Conservation (phyloP, 106 monocot species). For the Dendrobium chrysotoxum region DNA sequence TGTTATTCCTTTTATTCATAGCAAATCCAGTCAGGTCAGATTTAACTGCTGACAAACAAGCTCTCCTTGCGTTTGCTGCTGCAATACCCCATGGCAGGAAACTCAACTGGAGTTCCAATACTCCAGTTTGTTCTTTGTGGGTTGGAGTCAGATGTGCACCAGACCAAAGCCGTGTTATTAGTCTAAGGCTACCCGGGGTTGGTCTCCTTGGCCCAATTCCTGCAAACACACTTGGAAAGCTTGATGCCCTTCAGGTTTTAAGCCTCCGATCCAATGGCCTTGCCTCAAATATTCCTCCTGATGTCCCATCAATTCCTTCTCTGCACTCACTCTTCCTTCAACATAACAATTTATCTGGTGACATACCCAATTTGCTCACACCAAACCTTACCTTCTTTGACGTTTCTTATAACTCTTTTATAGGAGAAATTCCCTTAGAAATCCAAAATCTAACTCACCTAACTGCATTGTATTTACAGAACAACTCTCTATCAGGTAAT, state of each 20-base stretch:
- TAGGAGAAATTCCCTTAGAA: constrained; percentile 31
- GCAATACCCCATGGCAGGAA: constrained; percentile 70
- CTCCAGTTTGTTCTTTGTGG: constrained; percentile 70
- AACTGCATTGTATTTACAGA: constrained; percentile 37
- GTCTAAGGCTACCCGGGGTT: constrained; percentile 65
- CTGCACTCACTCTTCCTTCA: constrained; percentile 78
- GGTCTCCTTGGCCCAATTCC: constrained; percentile 76
- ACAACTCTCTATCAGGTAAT: constrained; percentile 69
- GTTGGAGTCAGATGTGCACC: constrained; percentile 64
- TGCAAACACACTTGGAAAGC: constrained; percentile 63
- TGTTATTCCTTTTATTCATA: constrained; percentile 20
- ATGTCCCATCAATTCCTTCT: constrained; percentile 60
- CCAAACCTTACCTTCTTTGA: constrained; percentile 55
- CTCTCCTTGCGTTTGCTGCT: constrained; percentile 61
- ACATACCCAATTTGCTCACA: constrained; percentile 45
- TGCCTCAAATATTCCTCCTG: constrained; percentile 46
- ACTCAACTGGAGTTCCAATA: constrained; percentile 64
- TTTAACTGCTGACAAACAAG: constrained; percentile 62
- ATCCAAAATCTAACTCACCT: constrained; percentile 41
- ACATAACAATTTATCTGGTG: constrained; percentile 72
- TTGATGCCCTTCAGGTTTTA: constrained; percentile 63
- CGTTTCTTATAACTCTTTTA: constrained; percentile 71
- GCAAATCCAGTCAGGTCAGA: constrained; percentile 29
- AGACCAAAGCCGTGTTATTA: constrained; percentile 45
- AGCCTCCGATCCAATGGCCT: constrained; percentile 89